Evolutionary conservation across 768 basidiomycete genomes (phyloP), one percentile per base, ranked within the genome.

Genomic region (Austroboletus eburneus): DNA sequence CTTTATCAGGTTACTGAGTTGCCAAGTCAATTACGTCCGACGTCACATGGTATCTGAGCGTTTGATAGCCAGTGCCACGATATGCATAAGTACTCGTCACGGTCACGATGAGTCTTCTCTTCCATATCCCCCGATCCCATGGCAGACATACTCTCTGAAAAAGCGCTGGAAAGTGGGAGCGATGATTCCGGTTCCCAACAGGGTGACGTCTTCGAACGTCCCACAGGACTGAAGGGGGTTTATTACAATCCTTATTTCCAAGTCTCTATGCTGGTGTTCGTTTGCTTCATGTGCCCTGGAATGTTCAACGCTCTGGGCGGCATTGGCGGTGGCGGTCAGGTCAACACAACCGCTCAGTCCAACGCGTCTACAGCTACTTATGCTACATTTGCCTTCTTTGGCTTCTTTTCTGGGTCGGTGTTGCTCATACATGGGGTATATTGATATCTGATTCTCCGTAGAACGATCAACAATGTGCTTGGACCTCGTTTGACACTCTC

Each of bases 241-340:
- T 84, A 83, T 61, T 75, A 77, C 49, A 73, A 84, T 50, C 78
- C 82, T 0, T 1, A 44, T 18, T 24, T 52, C 16, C 63, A 65
- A 43, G 68, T 85, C 41, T 42, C 45, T 0, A 68, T 90, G 64
- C 70, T 88, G 16, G 87, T 85, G 33, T 72, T 88, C 39, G 79
- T 88, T 18, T 64, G 57, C 50, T 81, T 81, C 59, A 78, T 81
- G 79, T 52, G 70, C 45, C 68, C 68, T 63, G 87, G 88, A 47
- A 75, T 89, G 46, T 90, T 87, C 68, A 91, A 90, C 57, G 81
- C 87, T 0, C 69, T 90, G 57, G 84, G 79, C 45, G 87, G 89
- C 27, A 73, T 93, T 38, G 90, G 91, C 4, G 88, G 76, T 36
- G 88, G 86, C 34, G 90, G 90, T 1, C 85, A 86, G 64, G 58